phyloP scores from a whole-genome alignment of 495 filamentous ascomycete genomes.

The Penicillium nucicola region DNA sequence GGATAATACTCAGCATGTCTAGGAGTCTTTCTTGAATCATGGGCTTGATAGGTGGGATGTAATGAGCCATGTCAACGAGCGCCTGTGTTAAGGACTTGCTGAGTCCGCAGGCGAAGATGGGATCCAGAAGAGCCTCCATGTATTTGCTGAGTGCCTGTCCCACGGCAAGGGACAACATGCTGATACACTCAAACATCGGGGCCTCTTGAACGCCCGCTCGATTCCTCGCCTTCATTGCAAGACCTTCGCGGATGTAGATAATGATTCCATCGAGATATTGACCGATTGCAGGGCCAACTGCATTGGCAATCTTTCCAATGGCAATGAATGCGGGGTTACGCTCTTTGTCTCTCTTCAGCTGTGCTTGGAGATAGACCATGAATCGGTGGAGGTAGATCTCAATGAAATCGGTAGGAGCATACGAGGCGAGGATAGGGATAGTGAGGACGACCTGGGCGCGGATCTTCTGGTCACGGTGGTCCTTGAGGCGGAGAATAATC shows the following conservation, averaged over 20 bases:
- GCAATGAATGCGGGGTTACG: slow-evolving; percentile 89
- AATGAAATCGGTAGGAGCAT: slow-evolving; percentile 83
- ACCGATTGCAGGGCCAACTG: slow-evolving; percentile 87
- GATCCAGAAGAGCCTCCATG: slow-evolving; percentile 92
- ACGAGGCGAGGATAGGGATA: slow-evolving; percentile 89
- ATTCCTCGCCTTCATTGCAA: slow-evolving; percentile 79
- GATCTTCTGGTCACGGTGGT: slow-evolving; percentile 84
- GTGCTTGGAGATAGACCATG: slow-evolving; percentile 92
- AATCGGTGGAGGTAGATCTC: slow-evolving; percentile 83
- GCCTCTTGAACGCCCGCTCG: slow-evolving; percentile 66
- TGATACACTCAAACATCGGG: slow-evolving; percentile 98
- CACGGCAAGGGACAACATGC: slow-evolving; percentile 89
- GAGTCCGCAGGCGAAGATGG: slow-evolving; percentile 93
- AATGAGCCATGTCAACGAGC: slow-evolving; percentile 96
- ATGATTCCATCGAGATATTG: slow-evolving; percentile 93
- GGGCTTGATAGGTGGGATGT: slow-evolving; percentile 89
- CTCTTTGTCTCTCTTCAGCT: slow-evolving; percentile 95
- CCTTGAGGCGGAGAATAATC: slow-evolving; percentile 82
- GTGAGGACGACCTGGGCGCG: slow-evolving; percentile 82
- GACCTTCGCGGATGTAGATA: slow-evolving; percentile 84
- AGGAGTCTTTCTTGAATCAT: slow-evolving; percentile 91
- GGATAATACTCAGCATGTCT: slow-evolving; percentile 89
- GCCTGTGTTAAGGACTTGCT: slow-evolving; percentile 91
- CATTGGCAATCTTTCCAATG: slow-evolving; percentile 94
- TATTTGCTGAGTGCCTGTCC: slow-evolving; percentile 97